Conservation (phyloP, 345 rosid genomes). For the Psidium friedrichsthalianum region DNA sequence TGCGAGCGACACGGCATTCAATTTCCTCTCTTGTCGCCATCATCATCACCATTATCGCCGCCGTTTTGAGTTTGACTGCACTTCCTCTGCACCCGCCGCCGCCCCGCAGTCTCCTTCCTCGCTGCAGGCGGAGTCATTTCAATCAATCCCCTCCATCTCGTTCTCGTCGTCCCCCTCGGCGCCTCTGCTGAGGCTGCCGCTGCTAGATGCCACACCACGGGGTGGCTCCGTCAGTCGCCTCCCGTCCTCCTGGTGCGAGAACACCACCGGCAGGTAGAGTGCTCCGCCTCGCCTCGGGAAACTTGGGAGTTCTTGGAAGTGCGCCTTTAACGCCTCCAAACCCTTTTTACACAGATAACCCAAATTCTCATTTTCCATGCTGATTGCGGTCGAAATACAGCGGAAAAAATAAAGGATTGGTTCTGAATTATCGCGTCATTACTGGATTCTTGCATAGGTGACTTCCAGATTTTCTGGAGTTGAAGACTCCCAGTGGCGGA, state of each 20-base stretch:
- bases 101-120: not conserved
- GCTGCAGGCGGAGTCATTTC: not conserved
- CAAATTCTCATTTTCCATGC: not conserved
- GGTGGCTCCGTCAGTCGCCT: constrained; percentile 36
- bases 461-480: constrained; percentile 82
- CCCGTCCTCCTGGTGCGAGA: constrained; percentile 86
- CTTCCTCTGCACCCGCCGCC: constrained; percentile 2
- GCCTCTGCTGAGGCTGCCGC: not conserved
- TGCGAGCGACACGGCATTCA: not conserved
- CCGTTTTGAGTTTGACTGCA: constrained; percentile 15
- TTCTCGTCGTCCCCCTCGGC: not conserved
- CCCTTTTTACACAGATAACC: constrained; percentile 32
- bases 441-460: constrained; percentile 89
- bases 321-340: constrained; percentile 66
- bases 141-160: not conserved
- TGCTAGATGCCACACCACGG: constrained; percentile 25
- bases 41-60: constrained; percentile 21
- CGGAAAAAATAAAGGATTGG: not conserved
- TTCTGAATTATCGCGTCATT: not conserved
- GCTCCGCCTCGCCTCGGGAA: constrained; percentile 58
- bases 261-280: constrained; percentile 68
- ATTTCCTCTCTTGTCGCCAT: constrained; percentile 1
- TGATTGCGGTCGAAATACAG: not conserved
- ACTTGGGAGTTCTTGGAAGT: constrained; percentile 72
- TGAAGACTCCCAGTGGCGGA: constrained; percentile 71